phyloP scores from a whole-genome alignment of 1,284 basidiomycete genomes.

The Jaminaea rosea region DNA sequence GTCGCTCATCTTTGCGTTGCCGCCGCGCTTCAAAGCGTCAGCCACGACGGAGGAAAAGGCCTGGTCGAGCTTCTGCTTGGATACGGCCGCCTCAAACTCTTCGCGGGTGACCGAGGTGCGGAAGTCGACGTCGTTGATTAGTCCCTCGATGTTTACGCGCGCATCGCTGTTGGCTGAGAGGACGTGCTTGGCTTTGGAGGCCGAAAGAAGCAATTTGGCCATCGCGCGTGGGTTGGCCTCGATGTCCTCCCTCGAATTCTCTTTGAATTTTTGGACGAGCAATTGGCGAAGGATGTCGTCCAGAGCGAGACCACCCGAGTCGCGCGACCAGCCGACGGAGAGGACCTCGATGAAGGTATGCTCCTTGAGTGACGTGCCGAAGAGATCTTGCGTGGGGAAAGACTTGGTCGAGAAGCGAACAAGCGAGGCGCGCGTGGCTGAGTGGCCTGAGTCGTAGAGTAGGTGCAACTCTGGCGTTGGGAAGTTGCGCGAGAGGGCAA shows the following conservation, averaged over 20 bases:
- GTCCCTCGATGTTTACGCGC: conserved; percentile 67
- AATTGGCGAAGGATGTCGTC: conserved; percentile 75
- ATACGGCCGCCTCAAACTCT: conserved; percentile 59
- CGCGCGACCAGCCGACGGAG: conserved; percentile 71
- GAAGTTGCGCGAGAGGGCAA: conserved; percentile 84
- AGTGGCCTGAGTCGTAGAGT: conserved; percentile 87
- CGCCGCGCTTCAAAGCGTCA: conserved; percentile 65
- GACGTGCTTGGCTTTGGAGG: conserved; percentile 79
- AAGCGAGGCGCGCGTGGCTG: conserved; percentile 75
- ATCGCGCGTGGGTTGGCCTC: conserved; percentile 66
- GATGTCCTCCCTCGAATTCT: conserved; percentile 49
- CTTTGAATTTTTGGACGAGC: conserved; percentile 67
- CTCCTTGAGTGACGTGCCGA: conserved; percentile 51
- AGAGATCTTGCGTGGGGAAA: conserved; percentile 31
- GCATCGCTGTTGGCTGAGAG: conserved; percentile 85
- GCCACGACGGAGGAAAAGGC: conserved; percentile 51
- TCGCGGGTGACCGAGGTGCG: conserved; percentile 65
- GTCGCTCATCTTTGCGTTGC: conserved; percentile 60
- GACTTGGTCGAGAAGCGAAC: conserved; percentile 58
- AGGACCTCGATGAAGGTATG: conserved; percentile 67
- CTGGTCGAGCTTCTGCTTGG: conserved; percentile 14
- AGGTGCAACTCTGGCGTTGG: conserved; percentile 64
- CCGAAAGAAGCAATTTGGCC: conserved; percentile 89
- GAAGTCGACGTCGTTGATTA: conserved; percentile 85
- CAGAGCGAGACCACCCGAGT: conserved; percentile 70